Base-by-base conservation (phyloP, 495 filamentous ascomycete genomes). In the Amniculicola lignicola region DNA sequence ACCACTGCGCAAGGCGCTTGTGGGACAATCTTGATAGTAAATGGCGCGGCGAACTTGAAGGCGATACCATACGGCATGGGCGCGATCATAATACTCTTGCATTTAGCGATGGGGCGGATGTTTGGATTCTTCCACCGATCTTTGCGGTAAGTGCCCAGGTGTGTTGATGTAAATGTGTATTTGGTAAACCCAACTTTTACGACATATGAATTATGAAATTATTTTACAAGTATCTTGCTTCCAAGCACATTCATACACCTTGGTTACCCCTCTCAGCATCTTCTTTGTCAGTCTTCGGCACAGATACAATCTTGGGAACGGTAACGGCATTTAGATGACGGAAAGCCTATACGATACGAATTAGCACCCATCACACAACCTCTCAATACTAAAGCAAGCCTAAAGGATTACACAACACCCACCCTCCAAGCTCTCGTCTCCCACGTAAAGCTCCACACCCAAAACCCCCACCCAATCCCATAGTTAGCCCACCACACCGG, bases 211-310 rank as follows among this genome's bases (percentile, higher is more conserved):
- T 33, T 33, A 33, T n/a, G 29, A 33, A 7, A 7, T 33, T 7
- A 7, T 33, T 7, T n/a, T 33, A n/a, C n/a, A n/a, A n/a, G n/a
- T n/a, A n/a, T n/a, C n/a, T n/a, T n/a, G n/a, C n/a, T n/a, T n/a
- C n/a, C n/a, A n/a, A n/a, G n/a, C n/a, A n/a, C n/a, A n/a, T n/a
- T n/a, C n/a, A n/a, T n/a, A n/a, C n/a, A n/a, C n/a, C n/a, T 23
- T 35, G 42, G 14, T 61, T 61, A 15, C 59, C 59, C 39, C 21
- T 62, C 19, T 62, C 33, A n/a, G 52, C 51, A 59, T 83, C 79
- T 62, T 83, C 77, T 54, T 76, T 74, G 46, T 77, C 76, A 33
- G 69, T 74, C 69, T 80, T 80, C 22, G 81, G 81, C 22, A 84
- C 79, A n/a, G 68, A 66, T 11, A 84, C 72, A 41, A 82, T 65